Base-by-base conservation (phyloP, 2,329 filamentous ascomycete genomes). In the Calonectria henricotiae region DNA sequence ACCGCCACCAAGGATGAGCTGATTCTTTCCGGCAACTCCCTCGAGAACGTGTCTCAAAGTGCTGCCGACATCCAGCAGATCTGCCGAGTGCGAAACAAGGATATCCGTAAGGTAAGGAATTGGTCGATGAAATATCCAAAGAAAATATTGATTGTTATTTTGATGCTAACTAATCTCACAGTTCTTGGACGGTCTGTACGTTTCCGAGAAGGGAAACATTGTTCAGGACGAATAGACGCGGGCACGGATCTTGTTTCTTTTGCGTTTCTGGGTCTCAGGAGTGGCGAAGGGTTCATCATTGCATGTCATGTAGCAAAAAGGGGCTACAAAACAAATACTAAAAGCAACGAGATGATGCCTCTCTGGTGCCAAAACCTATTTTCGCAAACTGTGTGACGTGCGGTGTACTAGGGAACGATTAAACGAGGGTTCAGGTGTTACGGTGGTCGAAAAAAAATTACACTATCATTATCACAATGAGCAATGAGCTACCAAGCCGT, bases 131-230 rank as follows among this genome's bases (percentile, higher is more conserved):
- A 17, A 32, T 13, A n/a, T 32, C 20, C 20, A 20, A 20, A 20
- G 20, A 20, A 20, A 20, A 20, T 20, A 20, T 20, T 20, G 20
- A 20, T 20, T 20, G 20, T 20, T 20, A 41, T 37, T 32, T 27
- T 39, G n/a, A 66, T 67, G 70, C 75, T 80, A 74, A 77, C 78
- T 74, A 64, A 35, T 25, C 30, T 41, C 27, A 74, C 81, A 97
- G 94, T 99, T 99, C 93, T 92, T 99, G 91, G 97, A 99, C 89
- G 96, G 96, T 92, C 91, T 99, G 86, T 99, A 99, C 90, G 96
- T 99, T 83, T 98, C 95, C 84, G 96, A 99, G 93, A 93, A 94
- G 90, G 93, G 93, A 87, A 98, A 98, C 92, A 92, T 99, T 82
- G 89, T 90, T 79, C 93, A 94, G 83, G 93, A 95, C 82, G 92